Evolutionary conservation across 768 basidiomycete genomes (phyloP).

Genomic region (Myochromella boudieri): DNA sequence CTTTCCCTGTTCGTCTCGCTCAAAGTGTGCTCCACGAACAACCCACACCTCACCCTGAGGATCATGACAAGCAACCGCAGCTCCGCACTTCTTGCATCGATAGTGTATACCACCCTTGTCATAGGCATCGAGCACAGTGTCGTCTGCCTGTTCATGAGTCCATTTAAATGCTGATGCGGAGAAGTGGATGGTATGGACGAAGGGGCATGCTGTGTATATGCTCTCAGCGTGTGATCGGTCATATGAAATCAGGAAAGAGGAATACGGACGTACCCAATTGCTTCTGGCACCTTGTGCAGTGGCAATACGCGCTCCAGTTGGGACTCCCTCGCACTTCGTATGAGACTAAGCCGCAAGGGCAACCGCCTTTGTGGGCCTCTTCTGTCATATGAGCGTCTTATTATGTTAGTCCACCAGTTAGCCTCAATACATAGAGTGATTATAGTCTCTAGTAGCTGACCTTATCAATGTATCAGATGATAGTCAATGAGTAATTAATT

Average conservation of each 20-base stretch:
- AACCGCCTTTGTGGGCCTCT: slow-evolving; percentile 43
- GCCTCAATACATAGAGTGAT: too few relatives aligned
- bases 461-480: too few relatives aligned
- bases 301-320: slow-evolving; percentile 60
- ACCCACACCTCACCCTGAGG: slow-evolving; percentile 46
- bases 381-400: slow-evolving; percentile 1
- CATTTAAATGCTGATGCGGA: slow-evolving; percentile 49
- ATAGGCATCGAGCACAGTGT: slow-evolving; percentile 43
- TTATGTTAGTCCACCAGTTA: not conserved
- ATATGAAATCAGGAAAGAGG: not conserved
- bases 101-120: slow-evolving; percentile 55
- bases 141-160: slow-evolving; percentile 42
- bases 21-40: slow-evolving; percentile 59
- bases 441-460: too few relatives aligned
- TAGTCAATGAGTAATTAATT: not conserved
- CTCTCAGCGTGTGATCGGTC: not conserved
- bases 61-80: slow-evolving; percentile 51
- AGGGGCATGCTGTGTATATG: slow-evolving; percentile 47
- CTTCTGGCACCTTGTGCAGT: slow-evolving; percentile 67
- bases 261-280: slow-evolving; percentile 32
- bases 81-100: slow-evolving; percentile 63
- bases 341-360: slow-evolving; percentile 54
- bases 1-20: slow-evolving; percentile 47
- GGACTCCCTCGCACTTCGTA: slow-evolving; percentile 51
- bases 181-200: slow-evolving; percentile 62